phyloP scores from a whole-genome alignment of 495 filamentous ascomycete genomes.

The Xylaria longipes region DNA sequence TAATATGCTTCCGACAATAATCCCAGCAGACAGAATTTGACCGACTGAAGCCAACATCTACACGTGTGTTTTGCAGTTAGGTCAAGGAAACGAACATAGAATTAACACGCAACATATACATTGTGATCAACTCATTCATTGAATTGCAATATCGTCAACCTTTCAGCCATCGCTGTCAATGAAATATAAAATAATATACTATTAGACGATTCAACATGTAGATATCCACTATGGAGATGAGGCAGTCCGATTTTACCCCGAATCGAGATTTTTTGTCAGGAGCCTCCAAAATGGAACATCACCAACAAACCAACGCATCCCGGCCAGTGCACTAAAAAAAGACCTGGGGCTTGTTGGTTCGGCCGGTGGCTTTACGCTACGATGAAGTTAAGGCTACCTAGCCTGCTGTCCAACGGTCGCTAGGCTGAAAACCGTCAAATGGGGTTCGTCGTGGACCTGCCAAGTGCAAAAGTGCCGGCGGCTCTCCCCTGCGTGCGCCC shows the following conservation, averaged over 20 bases:
- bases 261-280: background rate
- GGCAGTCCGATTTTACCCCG: background rate
- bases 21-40: conserved; percentile 2
- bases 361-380: background rate
- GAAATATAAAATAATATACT: background rate
- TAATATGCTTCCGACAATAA: conserved; percentile 1
- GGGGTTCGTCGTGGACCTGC: conserved; percentile 8
- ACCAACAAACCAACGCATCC: background rate
- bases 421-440: conserved; percentile 4
- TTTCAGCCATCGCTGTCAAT: background rate
- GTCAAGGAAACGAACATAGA: conserved; percentile 2
- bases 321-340: background rate
- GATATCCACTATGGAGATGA: background rate
- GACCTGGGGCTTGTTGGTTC: background rate
- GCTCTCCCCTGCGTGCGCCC: background rate
- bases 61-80: background rate
- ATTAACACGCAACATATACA: background rate
- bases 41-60: background rate
- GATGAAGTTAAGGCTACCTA: background rate
- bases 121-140: background rate
- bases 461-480: conserved; percentile 12
- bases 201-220: background rate
- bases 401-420: background rate
- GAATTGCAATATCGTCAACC: background rate
- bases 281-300: background rate